A percentile compares a stretch with the other conserved stretches of the same genome.
Evolutionary conservation across 192 early-diverging fungal genomes (phyloP).

Genomic region (Physocladia obscura): DNA sequence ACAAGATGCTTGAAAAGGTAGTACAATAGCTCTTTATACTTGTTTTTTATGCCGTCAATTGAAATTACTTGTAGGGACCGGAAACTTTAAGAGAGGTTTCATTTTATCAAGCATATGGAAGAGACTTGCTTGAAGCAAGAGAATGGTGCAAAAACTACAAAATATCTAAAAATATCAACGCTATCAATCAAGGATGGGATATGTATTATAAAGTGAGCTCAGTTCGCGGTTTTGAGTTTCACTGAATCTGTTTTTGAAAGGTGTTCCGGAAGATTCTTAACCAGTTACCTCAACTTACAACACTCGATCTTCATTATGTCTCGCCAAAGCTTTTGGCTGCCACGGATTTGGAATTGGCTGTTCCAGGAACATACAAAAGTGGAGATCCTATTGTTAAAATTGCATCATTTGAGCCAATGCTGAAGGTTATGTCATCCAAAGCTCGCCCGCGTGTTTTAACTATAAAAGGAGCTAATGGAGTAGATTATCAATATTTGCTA

Average conservation of each 20-base stretch:
- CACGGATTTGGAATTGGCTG: constrained; percentile 71
- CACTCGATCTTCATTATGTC: constrained; percentile 72
- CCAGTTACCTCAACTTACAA: constrained; percentile 66
- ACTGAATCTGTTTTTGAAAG: not conserved
- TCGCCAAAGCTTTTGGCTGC: constrained; percentile 75
- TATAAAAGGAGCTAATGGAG: constrained; percentile 77
- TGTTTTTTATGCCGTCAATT: not conserved
- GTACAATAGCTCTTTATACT: constrained; percentile 2
- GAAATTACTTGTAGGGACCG: constrained; percentile 38
- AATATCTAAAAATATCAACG: constrained; percentile 61
- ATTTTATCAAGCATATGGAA: constrained; percentile 77
- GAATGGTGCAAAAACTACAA: constrained; percentile 70
- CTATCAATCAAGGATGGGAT: constrained; percentile 56
- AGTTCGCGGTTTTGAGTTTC: not conserved
- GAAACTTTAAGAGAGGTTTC: constrained; percentile 76
- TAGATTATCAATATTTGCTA: constrained; percentile 78
- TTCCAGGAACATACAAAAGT: constrained; percentile 75
- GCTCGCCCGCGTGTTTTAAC: constrained; percentile 75
- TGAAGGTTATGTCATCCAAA: constrained; percentile 77
- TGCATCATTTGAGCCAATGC: constrained; percentile 63
- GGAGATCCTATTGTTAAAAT: constrained; percentile 77
- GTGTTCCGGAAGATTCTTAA: constrained; percentile 65
- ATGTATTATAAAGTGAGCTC: constrained; percentile 24
- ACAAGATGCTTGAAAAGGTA: constrained; percentile 39
- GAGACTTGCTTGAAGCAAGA: constrained; percentile 69